These are phyloP conservation scores for Vitis amurensis DNA, from an alignment of 164 flowering plant genomes.

Conservation along the genomic window DNA sequence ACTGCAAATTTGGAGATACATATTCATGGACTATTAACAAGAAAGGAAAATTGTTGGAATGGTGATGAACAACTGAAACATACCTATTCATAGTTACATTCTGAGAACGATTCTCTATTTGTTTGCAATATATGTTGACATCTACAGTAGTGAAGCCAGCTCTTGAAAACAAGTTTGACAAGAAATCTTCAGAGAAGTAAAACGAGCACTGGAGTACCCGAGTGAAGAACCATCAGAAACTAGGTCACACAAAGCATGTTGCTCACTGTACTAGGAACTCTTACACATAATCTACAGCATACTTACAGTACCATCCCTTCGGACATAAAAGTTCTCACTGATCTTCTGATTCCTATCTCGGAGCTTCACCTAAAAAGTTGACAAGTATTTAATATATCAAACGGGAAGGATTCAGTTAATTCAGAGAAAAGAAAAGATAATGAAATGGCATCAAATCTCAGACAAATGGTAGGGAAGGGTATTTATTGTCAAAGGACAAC, in stretches of 20 bases:
- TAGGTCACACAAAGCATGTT: background rate
- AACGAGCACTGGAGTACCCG: constrained; percentile 35
- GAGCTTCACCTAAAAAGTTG: constrained; percentile 37
- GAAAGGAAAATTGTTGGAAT: background rate
- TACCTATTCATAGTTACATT: constrained; percentile 48
- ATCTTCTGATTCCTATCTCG: constrained; percentile 35
- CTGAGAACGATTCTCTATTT: constrained; percentile 38
- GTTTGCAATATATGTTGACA: constrained; percentile 35
- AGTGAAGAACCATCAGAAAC: constrained; percentile 7
- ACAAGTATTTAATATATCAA: background rate
- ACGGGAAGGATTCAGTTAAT: background rate
- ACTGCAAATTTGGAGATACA: background rate
- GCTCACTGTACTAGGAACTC: background rate
- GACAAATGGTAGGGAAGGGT: no score
- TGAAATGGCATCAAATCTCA: no score
- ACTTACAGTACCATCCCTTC: constrained; percentile 64
- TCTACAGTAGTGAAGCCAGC: constrained; percentile 33
- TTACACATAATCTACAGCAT: background rate
- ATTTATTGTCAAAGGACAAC: no score
- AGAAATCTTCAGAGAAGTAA: constrained; percentile 43
- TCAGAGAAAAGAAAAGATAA: no score
- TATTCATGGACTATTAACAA: background rate
- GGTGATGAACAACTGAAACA: background rate
- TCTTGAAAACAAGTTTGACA: constrained; percentile 37
- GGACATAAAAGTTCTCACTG: constrained; percentile 42